Base-by-base conservation (phyloP, 129 eudicot genomes). In the Ambrosia trifida region DNA sequence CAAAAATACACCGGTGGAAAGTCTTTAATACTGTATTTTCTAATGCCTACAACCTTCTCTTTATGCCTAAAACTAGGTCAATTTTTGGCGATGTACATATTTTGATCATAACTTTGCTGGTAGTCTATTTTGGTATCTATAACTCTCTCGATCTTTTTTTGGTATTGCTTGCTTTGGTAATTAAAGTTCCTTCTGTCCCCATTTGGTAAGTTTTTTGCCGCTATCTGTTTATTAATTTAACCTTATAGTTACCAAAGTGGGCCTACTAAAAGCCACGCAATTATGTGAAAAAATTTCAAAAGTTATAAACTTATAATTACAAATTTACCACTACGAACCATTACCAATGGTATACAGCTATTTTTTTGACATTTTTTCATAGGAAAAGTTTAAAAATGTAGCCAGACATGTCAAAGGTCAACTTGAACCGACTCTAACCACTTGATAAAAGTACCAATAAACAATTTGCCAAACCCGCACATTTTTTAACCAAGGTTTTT, bases 141-240 rank as follows among this genome's bases (percentile, higher is more conserved):
- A 56, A 56, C 16, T 35, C 24, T 56, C 11, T 56, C 12, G 11
- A 24, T 20, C n/a, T 4, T 40, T 30, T 30, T 58, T 28, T 28
- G 38, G 63, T 57, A 28, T 36, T n/a, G 7, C 16, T 19, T 7
- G 28, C 4, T 28, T 57, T 28, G 64, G 19, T 58, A 30, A 58
- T 31, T 13, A 12, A 31, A 58, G 17, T 58, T 58, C 31, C 18
- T 17, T 11, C 28, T 57, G 63, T 57, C 16, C 18, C 41, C 41
- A 24, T 58, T 13, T 58, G 64, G 64, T 58, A 30, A 31, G 41
- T 58, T 58, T 58, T 56, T 31, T 24, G 64, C 19, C 41, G 30
- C 18, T 12, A 31, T 58, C 3, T 58, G 17, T 58, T 30, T 30
- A 57, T 57, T 28, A 30, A 3, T 30, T 16, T 3, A 11, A 30